Evolutionary conservation across 257 asterid genomes (phyloP).

Genomic region (Galeopsis tetrahit): DNA sequence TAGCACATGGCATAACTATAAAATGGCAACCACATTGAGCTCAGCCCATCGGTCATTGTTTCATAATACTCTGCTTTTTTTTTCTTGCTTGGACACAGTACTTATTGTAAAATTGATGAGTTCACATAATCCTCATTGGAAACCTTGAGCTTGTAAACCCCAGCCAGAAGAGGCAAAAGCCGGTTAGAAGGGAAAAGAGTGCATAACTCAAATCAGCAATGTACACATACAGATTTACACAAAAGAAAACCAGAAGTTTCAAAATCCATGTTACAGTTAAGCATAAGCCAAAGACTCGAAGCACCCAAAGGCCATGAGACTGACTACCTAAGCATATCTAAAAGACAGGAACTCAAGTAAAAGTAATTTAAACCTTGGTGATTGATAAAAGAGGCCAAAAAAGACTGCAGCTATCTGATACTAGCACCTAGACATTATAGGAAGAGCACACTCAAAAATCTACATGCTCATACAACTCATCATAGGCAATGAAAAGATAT

Average conservation of each 20-base stretch:
- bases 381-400: not conserved
- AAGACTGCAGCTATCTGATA: not conserved
- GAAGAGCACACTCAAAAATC: conserved; percentile 14
- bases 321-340: conserved; percentile 5
- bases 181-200: not conserved
- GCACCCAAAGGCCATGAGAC: not conserved
- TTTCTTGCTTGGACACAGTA: not conserved
- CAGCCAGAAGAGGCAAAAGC: not conserved
- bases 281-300: conserved; percentile 19
- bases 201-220: not conserved
- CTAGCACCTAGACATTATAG: conserved; percentile 13
- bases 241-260: conserved; percentile 13
- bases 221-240: not conserved
- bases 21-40: not conserved
- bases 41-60: conserved; percentile 6
- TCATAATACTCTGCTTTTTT: not conserved
- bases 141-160: not conserved
- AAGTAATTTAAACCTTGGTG: not conserved
- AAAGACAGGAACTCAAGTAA: not conserved
- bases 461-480: not conserved
- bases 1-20: not conserved
- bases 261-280: conserved; percentile 6
- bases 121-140: not conserved
- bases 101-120: not conserved
- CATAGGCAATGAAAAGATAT: not conserved